Evolutionary conservation across 805 yeast genomes (phyloP), one percentile per base, ranked within the genome.

Genomic region (Candida corydali): DNA sequence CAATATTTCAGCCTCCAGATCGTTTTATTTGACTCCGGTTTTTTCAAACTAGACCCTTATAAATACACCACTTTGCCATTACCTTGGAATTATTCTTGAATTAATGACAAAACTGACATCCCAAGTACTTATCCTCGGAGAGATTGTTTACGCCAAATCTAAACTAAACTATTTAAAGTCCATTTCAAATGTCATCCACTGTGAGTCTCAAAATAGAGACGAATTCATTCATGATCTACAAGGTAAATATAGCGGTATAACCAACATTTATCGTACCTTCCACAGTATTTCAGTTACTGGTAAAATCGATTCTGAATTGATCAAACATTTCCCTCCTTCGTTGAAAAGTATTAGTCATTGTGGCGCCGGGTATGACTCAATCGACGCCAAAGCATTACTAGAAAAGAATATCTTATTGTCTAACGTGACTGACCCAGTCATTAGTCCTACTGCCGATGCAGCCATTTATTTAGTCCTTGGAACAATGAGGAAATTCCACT

Each of bases 311-410:
- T 72, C 65, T 32, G 88, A 82, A 45, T 51, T 82, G 43, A 69
- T 76, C 16, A 45, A 57, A 5, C 66, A 68, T 16, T 63, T 82
- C 38, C 89, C 89, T 3, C 38, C 56, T 2, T 54, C 77, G 0
- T 65, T 82, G 5, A 67, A 69, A 41, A 61, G 75, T 11, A 61
- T 82, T 8, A 63, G 76, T 41, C 86, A 80, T 54, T 61, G 70
- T 42, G 89, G 89, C 38, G 89, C 89, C 0, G 88, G 85, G 3
- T 82, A 82, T 56, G 89, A 82, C 52, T 86, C 81, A 55, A 64
- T 82, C 29, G 84, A 80, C 42, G 70, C 74, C 3, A 63, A 61
- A 16, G 71, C 76, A 12, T 70, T 80, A 42, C 61, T 70, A 4
- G 65, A 61, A 17, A 63, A 69, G 26, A 66, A 69, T 17, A 76